Evolutionary conservation across 2,329 filamentous ascomycete species (phyloP).

Genomic region (Phyllosticta citribraziliensis): DNA sequence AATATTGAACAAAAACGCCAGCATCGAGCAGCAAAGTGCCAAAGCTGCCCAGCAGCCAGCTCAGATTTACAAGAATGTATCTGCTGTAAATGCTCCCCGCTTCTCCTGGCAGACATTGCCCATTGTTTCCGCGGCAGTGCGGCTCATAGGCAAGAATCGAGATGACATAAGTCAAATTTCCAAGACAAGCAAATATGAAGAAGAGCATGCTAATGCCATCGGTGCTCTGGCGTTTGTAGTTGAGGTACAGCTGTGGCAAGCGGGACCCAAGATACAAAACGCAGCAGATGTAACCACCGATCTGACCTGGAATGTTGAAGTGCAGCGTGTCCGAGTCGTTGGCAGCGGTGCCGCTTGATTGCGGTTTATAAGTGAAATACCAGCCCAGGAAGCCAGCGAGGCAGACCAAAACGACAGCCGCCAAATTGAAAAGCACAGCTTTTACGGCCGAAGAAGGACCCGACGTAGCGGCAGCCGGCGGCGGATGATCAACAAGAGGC

Average conservation of each 20-base stretch:
- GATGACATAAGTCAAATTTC: conserved; percentile 86
- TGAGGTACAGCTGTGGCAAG: conserved; percentile 81
- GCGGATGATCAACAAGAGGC: conserved; percentile 55
- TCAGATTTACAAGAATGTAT: conserved; percentile 83
- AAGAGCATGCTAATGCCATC: conserved; percentile 91
- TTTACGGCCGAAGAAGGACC: conserved; percentile 37
- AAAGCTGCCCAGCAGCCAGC: conserved; percentile 82
- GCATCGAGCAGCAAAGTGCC: conserved; percentile 80
- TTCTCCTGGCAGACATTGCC: conserved; percentile 56
- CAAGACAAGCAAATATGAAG: conserved; percentile 92
- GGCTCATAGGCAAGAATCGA: conserved; percentile 88
- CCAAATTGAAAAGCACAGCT: conserved; percentile 55
- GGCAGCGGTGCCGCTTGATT: conserved; percentile 24
- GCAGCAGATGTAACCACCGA: conserved; percentile 91
- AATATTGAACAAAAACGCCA: conserved; percentile 84
- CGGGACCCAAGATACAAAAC: conserved; percentile 80
- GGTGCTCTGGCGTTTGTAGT: conserved; percentile 84
- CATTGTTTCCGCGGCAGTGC: conserved; percentile 39
- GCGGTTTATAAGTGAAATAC: conserved; percentile 56
- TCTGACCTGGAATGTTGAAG: conserved; percentile 71
- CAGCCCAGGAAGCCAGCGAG: conserved; percentile 76
- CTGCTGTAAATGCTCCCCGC: conserved; percentile 56
- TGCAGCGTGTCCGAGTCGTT: conserved; percentile 38
- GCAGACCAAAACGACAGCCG: conserved; percentile 71
- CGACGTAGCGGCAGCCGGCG: conserved; percentile 17